Evolutionary conservation across 148 eudicot species (phyloP), one percentile per base, ranked within the genome.

Genomic region (Agrostemma githago): DNA sequence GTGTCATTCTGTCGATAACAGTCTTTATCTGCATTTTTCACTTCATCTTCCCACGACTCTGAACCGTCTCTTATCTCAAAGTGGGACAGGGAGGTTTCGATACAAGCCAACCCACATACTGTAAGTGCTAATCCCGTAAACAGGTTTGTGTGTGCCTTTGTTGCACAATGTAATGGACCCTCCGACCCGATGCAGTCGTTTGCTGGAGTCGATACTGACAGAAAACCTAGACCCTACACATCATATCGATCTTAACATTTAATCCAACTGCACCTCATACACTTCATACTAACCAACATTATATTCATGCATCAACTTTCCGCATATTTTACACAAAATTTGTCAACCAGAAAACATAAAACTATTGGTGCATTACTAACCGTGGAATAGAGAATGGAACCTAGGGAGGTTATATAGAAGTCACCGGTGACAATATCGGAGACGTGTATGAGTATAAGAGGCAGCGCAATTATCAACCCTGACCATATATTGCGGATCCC

Each of bases 401-500:
- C 69, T 17, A n/a, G 6, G 17, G 26, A 5, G 46, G n/a, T 41
- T 17, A 40, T 16, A n/a, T 66, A 66, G 69, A 41, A 66, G 19
- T 66, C n/a, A 12, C 69, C 69, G 3, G 21, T 66, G 19, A 40
- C 40, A 66, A 11, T 8, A 19, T 16, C 46, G 16, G 19, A 46
- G 6, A 66, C 51, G 41, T 66, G 69, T 17, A 66, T 15, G 9
- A 66, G 21, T 4, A 66, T 4, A 3, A 40, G 11, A 20, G 69
- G 69, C 3, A 66, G 9, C 16, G n/a, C 48, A 4, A 66, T 3
- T 16, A 66, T 41, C 16, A 19, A 14, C 48, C 69, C 69, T 40
- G 69, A 39, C 69, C 69, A 66, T 5, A 66, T 41, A 19, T 66
- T 66, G 12, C 46, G 69, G 19, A 66, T 40, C 16, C 17, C 51